These are phyloP conservation scores for Pseudogymnoascus sp. DNA, from an alignment of 2,329 filamentous ascomycete species.

Conservation along the genomic window DNA sequence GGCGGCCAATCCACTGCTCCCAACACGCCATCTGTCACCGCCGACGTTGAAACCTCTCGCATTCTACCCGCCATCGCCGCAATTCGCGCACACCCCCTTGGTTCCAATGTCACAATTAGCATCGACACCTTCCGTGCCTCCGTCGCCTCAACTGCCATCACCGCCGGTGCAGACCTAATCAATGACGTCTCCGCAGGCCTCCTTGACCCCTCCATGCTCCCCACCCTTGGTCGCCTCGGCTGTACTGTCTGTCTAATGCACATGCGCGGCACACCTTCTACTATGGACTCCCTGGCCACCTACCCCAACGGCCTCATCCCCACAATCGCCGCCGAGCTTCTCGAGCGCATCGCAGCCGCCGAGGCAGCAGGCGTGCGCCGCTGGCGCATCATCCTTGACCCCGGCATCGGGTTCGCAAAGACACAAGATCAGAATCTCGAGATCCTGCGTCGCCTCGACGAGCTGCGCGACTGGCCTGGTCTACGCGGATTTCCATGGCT, in stretches of 20 bases:
- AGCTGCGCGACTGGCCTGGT: conserved; percentile 56
- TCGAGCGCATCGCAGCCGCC: conserved; percentile 60
- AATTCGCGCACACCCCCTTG: conserved; percentile 60
- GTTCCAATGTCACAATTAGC: conserved; percentile 62
- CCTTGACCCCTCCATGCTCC: conserved; percentile 74
- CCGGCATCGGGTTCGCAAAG: conserved; percentile 92
- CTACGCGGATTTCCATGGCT: conserved; percentile 75
- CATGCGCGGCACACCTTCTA: conserved; percentile 61
- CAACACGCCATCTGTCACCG: conserved; percentile 57
- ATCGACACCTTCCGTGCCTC: conserved; percentile 86
- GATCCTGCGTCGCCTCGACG: conserved; percentile 59
- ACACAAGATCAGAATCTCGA: conserved; percentile 71
- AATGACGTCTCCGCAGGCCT: conserved; percentile 86
- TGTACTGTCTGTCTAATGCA: conserved; percentile 73
- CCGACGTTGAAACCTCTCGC: conserved; percentile 67
- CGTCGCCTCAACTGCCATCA: conserved; percentile 70
- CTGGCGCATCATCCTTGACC: conserved; percentile 93
- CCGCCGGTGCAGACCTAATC: conserved; percentile 80
- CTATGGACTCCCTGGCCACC: conserved; percentile 52
- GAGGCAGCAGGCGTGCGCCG: conserved; percentile 73
- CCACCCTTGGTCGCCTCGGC: conserved; percentile 67
- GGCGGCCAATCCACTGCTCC: conserved; percentile 92
- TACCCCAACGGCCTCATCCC: conserved; percentile 51
- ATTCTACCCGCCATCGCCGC: conserved; percentile 71
- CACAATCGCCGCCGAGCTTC: conserved; percentile 50